Conservation (phyloP, 108 stramenopile species). For the Cyclotella baltica region DNA sequence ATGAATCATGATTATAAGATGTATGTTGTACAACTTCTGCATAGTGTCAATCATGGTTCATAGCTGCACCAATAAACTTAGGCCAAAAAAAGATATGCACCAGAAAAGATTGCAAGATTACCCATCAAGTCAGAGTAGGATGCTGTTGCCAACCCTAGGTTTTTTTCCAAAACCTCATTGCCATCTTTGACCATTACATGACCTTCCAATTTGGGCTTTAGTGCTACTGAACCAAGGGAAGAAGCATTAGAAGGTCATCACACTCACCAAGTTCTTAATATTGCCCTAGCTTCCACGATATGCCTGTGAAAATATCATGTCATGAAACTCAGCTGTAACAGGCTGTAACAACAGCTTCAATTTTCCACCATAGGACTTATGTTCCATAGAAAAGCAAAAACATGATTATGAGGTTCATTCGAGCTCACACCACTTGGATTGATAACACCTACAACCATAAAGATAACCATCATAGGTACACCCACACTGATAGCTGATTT, state of each 20-base stretch:
- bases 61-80: slow-evolving; percentile 49
- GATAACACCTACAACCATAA: slow-evolving; percentile 80
- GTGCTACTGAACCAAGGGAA: too few species aligned
- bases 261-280: slow-evolving; percentile 54
- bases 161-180: slow-evolving; percentile 79
- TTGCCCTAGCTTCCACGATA: slow-evolving; percentile 53
- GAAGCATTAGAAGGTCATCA: too few species aligned
- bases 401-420: slow-evolving; percentile 49
- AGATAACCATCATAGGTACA: slow-evolving; percentile 57
- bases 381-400: slow-evolving; percentile 60
- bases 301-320: slow-evolving; percentile 65
- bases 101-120: slow-evolving; percentile 56
- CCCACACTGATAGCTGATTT: slow-evolving; percentile 74
- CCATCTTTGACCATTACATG: slow-evolving; percentile 84
- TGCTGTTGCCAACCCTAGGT: slow-evolving; percentile 67
- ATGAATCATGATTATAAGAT: too few species aligned
- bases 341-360: slow-evolving; percentile 79
- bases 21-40: too few species aligned
- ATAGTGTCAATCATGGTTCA: too few species aligned
- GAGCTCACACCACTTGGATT: slow-evolving; percentile 83
- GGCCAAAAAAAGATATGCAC: slow-evolving; percentile 56
- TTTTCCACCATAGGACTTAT: slow-evolving; percentile 78
- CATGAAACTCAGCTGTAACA: slow-evolving; percentile 86
- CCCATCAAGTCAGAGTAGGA: slow-evolving; percentile 63
- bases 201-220: slow-evolving; percentile 73